A percentile compares a stretch with the other conserved stretches of the same genome.
These are phyloP conservation scores for Coemansia aciculifera DNA, from an alignment of 192 early-diverging fungal genomes.

Conservation along the genomic window DNA sequence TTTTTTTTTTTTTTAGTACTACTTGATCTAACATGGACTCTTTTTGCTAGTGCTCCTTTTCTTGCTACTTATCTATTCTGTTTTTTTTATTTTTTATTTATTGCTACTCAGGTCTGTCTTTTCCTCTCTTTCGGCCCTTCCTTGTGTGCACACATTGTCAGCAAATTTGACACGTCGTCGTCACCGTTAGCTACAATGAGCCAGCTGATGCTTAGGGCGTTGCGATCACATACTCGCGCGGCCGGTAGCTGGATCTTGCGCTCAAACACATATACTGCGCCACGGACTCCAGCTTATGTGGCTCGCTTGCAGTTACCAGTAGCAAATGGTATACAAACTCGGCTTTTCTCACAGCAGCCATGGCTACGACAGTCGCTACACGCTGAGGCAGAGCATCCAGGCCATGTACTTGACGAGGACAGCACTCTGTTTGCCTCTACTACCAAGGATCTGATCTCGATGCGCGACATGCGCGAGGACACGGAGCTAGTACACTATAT, in stretches of 20 bases:
- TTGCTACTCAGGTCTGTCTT: neutral
- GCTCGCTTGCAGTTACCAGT: conserved; percentile 1
- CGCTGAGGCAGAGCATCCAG: conserved; percentile 14
- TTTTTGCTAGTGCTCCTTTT: neutral
- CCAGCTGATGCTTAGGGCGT: conserved; percentile 30
- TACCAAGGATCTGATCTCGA: conserved; percentile 13
- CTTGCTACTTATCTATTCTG: neutral
- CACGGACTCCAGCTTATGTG: neutral
- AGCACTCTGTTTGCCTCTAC: conserved; percentile 26
- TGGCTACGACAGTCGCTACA: conserved; percentile 15
- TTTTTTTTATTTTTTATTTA: neutral
- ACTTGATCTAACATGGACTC: neutral
- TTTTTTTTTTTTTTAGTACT: neutral
- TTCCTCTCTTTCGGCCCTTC: neutral
- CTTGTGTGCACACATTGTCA: neutral
- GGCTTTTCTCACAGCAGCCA: conserved; percentile 21
- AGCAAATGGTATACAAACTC: neutral
- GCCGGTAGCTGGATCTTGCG: conserved; percentile 1
- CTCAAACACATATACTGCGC: conserved; percentile 2
- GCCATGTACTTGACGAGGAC: conserved; percentile 11
- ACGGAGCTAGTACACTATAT: conserved; percentile 29
- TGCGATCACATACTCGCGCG: conserved; percentile 13
- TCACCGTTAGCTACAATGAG: conserved; percentile 24
- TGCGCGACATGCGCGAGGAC: conserved; percentile 23
- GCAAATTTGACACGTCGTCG: neutral